phyloP scores from a whole-genome alignment of 345 rosid genomes.

The Bretschneidera sinensis region DNA sequence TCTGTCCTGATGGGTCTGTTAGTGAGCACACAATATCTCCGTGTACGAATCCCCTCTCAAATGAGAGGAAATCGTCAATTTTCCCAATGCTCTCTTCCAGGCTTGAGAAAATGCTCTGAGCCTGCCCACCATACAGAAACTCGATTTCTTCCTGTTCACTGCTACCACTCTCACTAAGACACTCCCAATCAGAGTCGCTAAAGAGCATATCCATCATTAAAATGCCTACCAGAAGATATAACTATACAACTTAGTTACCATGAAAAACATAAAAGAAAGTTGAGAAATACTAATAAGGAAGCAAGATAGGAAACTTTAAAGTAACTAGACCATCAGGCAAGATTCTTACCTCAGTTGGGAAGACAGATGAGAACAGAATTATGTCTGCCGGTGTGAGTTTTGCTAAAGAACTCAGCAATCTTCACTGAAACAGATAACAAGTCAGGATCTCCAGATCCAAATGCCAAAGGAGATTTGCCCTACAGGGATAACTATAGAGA shows the following conservation, averaged over 20 bases:
- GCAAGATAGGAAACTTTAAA: constrained; percentile 8
- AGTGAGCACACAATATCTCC: constrained; percentile 75
- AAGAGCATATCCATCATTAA: constrained; percentile 53
- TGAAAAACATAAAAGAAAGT: constrained; percentile 8
- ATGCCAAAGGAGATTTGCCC: constrained; percentile 47
- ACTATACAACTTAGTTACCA: constrained; percentile 14
- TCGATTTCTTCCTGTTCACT: constrained; percentile 69
- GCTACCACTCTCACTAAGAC: constrained; percentile 70
- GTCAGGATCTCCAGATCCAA: constrained; percentile 22
- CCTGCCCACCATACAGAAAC: constrained; percentile 49
- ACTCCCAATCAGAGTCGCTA: constrained; percentile 87
- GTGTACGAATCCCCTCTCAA: constrained; percentile 62
- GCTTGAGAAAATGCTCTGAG: constrained; percentile 66
- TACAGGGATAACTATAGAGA: constrained; percentile 19
- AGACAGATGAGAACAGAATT: not conserved
- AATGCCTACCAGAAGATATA: constrained; percentile 24
- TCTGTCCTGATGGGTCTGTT: constrained; percentile 67
- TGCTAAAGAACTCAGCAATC: not conserved
- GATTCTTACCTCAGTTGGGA: constrained; percentile 6
- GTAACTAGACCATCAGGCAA: not conserved
- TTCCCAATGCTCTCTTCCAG: constrained; percentile 80
- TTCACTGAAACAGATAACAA: constrained; percentile 13
- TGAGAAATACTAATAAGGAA: constrained; percentile 15
- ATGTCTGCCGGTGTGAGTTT: not conserved
- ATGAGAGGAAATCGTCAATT: constrained; percentile 84